A percentile compares a stretch with the other conserved stretches of the same genome.
Evolutionary conservation across 2,329 filamentous ascomycete genomes (phyloP).

Genomic region (Alternaria brassicae): DNA sequence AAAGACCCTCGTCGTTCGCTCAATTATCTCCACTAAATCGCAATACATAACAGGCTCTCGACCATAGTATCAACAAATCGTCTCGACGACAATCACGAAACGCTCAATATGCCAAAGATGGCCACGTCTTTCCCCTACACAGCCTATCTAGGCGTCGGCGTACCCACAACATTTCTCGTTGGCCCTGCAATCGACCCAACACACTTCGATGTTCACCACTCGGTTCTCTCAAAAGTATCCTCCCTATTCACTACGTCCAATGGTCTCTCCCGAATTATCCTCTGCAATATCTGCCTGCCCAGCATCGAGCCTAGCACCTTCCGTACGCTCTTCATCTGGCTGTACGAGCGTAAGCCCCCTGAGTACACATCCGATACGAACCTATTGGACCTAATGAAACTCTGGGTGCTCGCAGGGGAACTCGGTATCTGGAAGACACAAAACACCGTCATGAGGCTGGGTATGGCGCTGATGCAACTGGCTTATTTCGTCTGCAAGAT

Average conservation of each 20-base stretch:
- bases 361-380: not conserved
- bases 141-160: not conserved
- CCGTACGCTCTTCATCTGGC: not conserved
- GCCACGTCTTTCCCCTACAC: not conserved
- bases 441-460: constrained; percentile 15
- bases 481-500: not conserved
- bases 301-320: not conserved
- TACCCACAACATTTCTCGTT: constrained; percentile 10
- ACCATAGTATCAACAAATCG: not conserved
- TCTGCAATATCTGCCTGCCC: not conserved
- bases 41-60: fast-evolving
- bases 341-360: not conserved
- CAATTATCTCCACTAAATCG: not conserved
- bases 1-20: not conserved
- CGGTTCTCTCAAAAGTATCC: constrained; percentile 1
- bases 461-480: constrained; percentile 18
- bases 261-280: not conserved
- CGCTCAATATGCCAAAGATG: not conserved
- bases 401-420: not conserved
- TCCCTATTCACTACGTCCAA: constrained; percentile 1
- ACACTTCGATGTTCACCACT: constrained; percentile 11
- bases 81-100: not conserved
- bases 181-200: not conserved
- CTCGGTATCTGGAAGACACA: constrained; percentile 12
- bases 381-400: not conserved